These are phyloP conservation scores for Fusarium coffeatum DNA, from an alignment of 2,329 filamentous ascomycete genomes.

Conservation along the genomic window DNA sequence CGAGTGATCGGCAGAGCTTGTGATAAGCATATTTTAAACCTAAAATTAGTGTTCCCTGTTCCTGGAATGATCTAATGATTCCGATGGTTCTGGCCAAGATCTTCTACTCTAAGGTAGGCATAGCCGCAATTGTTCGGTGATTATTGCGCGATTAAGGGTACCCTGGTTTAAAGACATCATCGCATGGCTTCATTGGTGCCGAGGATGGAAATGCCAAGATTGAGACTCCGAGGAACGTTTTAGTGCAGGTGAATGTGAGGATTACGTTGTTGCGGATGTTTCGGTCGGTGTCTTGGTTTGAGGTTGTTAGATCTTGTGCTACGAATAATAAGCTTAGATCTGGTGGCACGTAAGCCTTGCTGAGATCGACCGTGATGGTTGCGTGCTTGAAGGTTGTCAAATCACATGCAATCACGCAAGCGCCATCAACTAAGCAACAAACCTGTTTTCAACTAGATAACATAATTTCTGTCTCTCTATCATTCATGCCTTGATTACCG, in stretches of 20 bases:
- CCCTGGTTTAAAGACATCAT: slow-evolving; percentile 26
- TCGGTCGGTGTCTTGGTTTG: background rate
- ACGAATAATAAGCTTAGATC: background rate
- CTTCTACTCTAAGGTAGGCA: no score
- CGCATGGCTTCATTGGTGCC: background rate
- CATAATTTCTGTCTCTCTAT: background rate
- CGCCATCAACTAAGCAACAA: background rate
- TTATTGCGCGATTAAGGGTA: background rate
- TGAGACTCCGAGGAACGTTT: no score
- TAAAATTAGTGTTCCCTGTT: slow-evolving; percentile 15
- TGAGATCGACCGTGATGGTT: background rate
- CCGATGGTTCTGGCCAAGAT: slow-evolving; percentile 13
- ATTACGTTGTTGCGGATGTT: background rate
- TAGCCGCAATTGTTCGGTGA: no score
- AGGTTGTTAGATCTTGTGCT: background rate
- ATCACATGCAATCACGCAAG: background rate
- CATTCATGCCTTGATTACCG: no score
- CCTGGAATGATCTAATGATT: background rate
- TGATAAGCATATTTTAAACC: slow-evolving; percentile 40
- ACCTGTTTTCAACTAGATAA: background rate
- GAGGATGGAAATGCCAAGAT: background rate
- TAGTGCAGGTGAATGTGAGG: background rate
- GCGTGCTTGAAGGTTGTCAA: background rate
- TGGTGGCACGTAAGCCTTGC: background rate
- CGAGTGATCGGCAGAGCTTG: slow-evolving; percentile 18